Evolutionary conservation across 2,329 filamentous ascomycete species (phyloP).

Genomic region (Cephalotrichum gorgonifer): DNA sequence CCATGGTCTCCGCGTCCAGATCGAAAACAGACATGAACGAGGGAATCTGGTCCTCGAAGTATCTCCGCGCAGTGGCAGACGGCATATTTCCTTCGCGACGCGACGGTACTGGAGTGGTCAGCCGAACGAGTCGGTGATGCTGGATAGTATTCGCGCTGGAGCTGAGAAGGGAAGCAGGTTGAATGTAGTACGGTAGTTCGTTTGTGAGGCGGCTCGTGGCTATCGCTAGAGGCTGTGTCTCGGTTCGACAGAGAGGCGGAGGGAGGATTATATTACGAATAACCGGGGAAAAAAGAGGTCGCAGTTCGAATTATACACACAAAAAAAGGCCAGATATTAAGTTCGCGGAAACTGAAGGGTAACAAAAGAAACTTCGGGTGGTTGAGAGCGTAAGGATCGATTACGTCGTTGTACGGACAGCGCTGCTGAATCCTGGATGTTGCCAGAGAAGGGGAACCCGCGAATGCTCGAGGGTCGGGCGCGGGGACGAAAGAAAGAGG

Average conservation of each 20-base stretch:
- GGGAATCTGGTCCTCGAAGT: slow-evolving; percentile 62
- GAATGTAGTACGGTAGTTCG: too few species aligned
- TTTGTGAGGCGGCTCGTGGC: slow-evolving; percentile 1
- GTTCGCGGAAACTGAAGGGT: not conserved
- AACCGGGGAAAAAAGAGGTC: too few species aligned
- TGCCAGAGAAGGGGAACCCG: not conserved
- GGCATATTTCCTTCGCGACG: slow-evolving; percentile 37
- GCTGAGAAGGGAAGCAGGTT: not conserved
- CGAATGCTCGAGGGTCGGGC: not conserved
- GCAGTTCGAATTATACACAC: slow-evolving; percentile 2
- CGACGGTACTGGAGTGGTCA: not conserved
- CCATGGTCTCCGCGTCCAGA: slow-evolving; percentile 46
- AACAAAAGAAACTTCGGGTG: not conserved
- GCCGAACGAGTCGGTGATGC: not conserved
- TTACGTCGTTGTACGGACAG: slow-evolving; percentile 3
- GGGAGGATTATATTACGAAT: slow-evolving; percentile 3
- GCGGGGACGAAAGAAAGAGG: not conserved
- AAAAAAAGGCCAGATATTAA: slow-evolving; percentile 1
- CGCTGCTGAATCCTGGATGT: slow-evolving; percentile 6
- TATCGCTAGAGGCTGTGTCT: slow-evolving; percentile 3
- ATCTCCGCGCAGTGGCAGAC: slow-evolving; percentile 48
- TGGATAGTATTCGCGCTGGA: not conserved
- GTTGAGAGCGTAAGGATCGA: not conserved
- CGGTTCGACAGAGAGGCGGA: not conserved
- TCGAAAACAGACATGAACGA: slow-evolving; percentile 70